Evolutionary conservation across 2,329 filamentous ascomycete species (phyloP).

Genomic region (Fusarium ambrosium): DNA sequence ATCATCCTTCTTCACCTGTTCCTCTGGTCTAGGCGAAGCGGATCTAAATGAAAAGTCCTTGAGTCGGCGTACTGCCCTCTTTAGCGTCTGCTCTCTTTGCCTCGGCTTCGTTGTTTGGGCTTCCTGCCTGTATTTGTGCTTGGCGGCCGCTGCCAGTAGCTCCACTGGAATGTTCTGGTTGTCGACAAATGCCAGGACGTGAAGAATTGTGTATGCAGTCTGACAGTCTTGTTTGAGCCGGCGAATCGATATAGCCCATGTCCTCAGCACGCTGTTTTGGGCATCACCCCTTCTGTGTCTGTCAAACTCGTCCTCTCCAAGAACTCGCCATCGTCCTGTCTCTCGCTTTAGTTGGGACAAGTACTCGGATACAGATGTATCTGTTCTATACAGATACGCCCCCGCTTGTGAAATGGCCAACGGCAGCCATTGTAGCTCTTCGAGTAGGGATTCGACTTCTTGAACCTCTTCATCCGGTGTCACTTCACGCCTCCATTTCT

Average conservation of each 20-base stretch:
- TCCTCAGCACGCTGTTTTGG: constrained; percentile 52
- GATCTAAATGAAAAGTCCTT: constrained; percentile 51
- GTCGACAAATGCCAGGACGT: constrained; percentile 51
- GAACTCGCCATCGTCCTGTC: constrained; percentile 40
- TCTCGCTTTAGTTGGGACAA: constrained; percentile 41
- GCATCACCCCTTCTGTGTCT: constrained; percentile 45
- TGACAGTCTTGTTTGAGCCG: constrained; percentile 47
- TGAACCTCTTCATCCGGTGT: constrained; percentile 8
- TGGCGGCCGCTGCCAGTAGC: constrained; percentile 41
- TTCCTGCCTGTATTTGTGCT: background rate
- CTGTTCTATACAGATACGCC: constrained; percentile 49
- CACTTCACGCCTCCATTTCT: background rate
- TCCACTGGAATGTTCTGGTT: constrained; percentile 49
- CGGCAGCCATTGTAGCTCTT: constrained; percentile 47
- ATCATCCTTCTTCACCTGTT: background rate
- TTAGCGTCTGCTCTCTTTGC: background rate
- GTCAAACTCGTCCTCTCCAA: constrained; percentile 43
- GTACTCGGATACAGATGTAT: constrained; percentile 42
- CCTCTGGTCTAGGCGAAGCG: background rate
- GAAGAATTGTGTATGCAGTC: constrained; percentile 47
- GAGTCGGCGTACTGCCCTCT: constrained; percentile 40
- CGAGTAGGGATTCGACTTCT: constrained; percentile 26
- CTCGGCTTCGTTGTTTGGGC: constrained; percentile 25
- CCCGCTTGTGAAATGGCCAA: constrained; percentile 52
- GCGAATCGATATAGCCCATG: constrained; percentile 52